Base-by-base conservation (phyloP, 768 basidiomycete genomes). In the Paxillus rubicundulus region DNA sequence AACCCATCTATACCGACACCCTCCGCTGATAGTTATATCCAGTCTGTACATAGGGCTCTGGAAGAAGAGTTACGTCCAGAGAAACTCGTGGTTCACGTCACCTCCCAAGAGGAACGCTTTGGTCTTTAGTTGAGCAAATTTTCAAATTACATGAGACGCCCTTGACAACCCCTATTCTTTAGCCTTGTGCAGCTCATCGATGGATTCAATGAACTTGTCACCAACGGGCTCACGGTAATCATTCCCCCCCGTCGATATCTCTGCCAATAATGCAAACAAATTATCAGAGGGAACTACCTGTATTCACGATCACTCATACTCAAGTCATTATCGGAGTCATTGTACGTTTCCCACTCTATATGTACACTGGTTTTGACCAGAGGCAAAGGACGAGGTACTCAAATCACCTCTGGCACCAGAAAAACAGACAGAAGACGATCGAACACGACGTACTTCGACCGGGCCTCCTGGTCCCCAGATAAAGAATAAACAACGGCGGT, bases 171-270 rank as follows among this genome's bases (percentile, higher is more conserved):
- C 4, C 36, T 45, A 10, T 55, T 0, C 52, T 24, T 4, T 12
- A 92, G 93, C 18, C 71, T 96, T 9, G 58, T 92, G 20, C 86
- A 87, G 58, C 86, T 92, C 79, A 67, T 92, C 2, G 72, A 77
- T 4, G 82, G 81, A 45, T 60, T 95, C n/a, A 72, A 76, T 45
- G 76, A 78, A 9, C 71, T 94, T 4, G 37, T 71, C 30, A 48
- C 62, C 3, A 55, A 73, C 18, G 82, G 82, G 1, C 71, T 74
- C 50, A 82, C 80, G 51, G 87, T 87, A 62, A 61, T 67, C 47
- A 21, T 17, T n/a, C 3, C n/a, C 7, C n/a, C 7, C 21, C 49
- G 17, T 47, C n/a, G 16, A 3, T 24, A 27, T 8, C n/a, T 13
- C 28, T 42, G 13, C 16, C 16, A 47, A 9, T 48, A 36, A 5